Evolutionary conservation across 164 flowering plant species (phyloP).

Genomic region (Platanus orientalis): DNA sequence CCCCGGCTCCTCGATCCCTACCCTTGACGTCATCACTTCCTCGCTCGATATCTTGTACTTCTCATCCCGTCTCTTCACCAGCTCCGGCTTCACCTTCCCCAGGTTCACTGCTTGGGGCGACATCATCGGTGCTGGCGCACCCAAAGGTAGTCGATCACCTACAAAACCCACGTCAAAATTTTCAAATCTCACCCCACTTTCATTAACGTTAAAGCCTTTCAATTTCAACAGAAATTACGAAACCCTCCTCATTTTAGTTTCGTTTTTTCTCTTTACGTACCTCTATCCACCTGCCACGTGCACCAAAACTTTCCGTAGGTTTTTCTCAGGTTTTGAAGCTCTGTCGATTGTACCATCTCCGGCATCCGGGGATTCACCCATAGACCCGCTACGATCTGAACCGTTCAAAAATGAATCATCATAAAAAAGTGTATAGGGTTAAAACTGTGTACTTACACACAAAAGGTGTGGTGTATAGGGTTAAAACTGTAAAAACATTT

Average conservation of each 20-base stretch:
- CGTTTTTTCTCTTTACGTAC: constrained; percentile 21
- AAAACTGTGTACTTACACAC: no score
- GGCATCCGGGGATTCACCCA: constrained; percentile 63
- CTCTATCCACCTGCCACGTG: constrained; percentile 79
- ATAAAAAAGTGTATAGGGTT: neutral
- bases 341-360: constrained; percentile 37
- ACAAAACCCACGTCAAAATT: neutral
- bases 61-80: constrained; percentile 49
- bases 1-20: constrained; percentile 44
- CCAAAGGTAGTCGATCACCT: constrained; percentile 78
- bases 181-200: neutral
- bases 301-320: constrained; percentile 88
- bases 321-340: constrained; percentile 42
- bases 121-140: constrained; percentile 77
- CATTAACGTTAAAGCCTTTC: no score
- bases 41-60: constrained; percentile 45
- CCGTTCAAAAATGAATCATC: neutral
- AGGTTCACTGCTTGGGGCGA: constrained; percentile 54
- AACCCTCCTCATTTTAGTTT: no score
- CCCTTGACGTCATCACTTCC: constrained; percentile 29
- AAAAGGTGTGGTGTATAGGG: no score
- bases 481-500: no score
- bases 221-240: no score
- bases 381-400: constrained; percentile 57
- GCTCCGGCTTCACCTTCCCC: constrained; percentile 48